phyloP scores from a whole-genome alignment of 371 early-diverging fungal genomes.

The Actinomucor elegans region DNA sequence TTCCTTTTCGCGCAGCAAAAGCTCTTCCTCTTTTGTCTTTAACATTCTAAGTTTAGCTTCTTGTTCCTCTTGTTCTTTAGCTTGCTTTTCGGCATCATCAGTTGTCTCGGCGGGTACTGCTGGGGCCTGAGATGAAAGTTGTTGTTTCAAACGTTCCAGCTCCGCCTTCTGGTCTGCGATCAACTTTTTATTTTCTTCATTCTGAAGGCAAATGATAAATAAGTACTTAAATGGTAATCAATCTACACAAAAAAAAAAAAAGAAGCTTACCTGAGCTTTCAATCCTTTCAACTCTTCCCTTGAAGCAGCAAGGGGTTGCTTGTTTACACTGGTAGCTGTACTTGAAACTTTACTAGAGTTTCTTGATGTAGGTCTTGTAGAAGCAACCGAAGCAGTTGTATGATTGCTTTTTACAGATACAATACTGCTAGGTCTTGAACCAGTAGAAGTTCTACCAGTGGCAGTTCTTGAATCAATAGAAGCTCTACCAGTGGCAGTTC shows the following conservation, averaged over 20 bases:
- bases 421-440: conserved; percentile 17
- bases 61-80: conserved; percentile 1
- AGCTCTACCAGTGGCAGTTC: conserved; percentile 14
- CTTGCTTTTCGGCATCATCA: neutral
- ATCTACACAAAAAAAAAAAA: too few species aligned
- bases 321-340: conserved; percentile 5
- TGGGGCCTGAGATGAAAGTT: conserved; percentile 15
- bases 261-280: conserved; percentile 22
- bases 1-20: conserved; percentile 31
- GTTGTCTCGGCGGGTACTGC: conserved; percentile 8
- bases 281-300: conserved; percentile 30
- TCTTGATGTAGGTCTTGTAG: neutral
- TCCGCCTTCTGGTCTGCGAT: conserved; percentile 47
- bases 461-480: conserved; percentile 12
- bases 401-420: conserved; percentile 4
- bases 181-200: conserved; percentile 40
- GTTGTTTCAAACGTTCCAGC: conserved; percentile 28
- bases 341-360: conserved; percentile 2
- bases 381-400: neutral
- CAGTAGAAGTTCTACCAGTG: conserved; percentile 11
- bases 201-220: conserved; percentile 15
- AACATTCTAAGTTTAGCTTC: conserved; percentile 2
- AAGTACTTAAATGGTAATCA: neutral
- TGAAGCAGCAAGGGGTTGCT: conserved; percentile 25
- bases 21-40: conserved; percentile 24